A percentile compares a stretch with the other conserved stretches of the same genome.
Conservation (phyloP, 139 green algal species). For the Bryopsis sp. region DNA sequence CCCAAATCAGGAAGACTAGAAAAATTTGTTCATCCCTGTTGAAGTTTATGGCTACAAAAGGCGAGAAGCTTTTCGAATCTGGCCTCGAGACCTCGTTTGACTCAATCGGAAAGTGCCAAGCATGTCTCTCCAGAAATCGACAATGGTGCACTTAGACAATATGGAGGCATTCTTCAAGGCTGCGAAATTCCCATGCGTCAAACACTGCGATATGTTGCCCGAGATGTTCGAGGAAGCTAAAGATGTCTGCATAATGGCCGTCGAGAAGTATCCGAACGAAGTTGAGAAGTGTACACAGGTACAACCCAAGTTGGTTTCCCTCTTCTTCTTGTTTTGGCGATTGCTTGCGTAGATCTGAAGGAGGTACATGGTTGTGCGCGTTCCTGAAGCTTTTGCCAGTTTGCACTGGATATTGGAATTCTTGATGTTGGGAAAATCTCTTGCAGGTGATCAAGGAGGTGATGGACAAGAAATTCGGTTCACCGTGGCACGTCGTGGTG, state of each 20-base stretch:
- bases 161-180: conserved; percentile 50
- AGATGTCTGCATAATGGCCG: conserved; percentile 73
- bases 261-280: conserved; percentile 68
- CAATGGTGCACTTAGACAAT: conserved; percentile 38
- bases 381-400: no score
- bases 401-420: no score
- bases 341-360: no score
- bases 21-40: no score
- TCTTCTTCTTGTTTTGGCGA: neutral
- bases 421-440: no score
- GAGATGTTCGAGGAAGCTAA: conserved; percentile 79
- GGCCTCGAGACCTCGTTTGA: no score
- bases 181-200: conserved; percentile 74
- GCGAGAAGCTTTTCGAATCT: no score
- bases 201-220: conserved; percentile 62
- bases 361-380: no score
- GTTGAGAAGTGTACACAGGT: conserved; percentile 79
- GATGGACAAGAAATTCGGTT: conserved; percentile 92
- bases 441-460: conserved; percentile 78
- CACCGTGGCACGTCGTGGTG: conserved; percentile 79
- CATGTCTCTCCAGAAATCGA: no score
- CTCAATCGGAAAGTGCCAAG: no score
- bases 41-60: no score
- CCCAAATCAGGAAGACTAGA: no score
- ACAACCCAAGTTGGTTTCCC: neutral